Conservation (phyloP, 208 protist species). For the Histomonas meleagridis region DNA sequence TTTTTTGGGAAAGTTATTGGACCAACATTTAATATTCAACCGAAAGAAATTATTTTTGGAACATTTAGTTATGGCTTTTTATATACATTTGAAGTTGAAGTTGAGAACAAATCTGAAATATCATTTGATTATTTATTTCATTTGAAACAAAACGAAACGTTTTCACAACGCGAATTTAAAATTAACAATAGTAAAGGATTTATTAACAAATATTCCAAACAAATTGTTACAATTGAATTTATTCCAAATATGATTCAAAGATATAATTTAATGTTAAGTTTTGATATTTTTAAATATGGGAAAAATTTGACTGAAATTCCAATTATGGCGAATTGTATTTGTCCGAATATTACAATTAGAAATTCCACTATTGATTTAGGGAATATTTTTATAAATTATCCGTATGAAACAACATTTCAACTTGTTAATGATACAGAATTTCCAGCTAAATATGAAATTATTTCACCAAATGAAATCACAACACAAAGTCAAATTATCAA, state of each 20-base stretch:
- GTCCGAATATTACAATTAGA: neutral
- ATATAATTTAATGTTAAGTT: neutral
- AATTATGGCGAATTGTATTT: neutral
- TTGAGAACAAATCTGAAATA: constrained; percentile 15
- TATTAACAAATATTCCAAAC: neutral
- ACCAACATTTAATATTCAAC: neutral
- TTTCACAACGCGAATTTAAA: neutral
- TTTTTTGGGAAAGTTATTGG: neutral
- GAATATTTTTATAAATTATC: neutral
- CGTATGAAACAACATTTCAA: neutral
- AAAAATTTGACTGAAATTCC: neutral
- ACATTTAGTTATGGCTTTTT: neutral
- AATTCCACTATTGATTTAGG: neutral
- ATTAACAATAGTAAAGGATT: neutral
- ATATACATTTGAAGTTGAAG: neutral
- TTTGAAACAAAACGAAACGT: neutral
- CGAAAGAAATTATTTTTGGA: neutral
- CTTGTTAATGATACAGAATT: neutral
- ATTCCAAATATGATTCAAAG: neutral
- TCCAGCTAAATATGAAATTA: neutral
- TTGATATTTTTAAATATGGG: neutral
- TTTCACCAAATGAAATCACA: neutral
- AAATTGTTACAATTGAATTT: neutral
- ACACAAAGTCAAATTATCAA: neutral
- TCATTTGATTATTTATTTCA: neutral